Base-by-base conservation (phyloP, 176 grass and related monocot species). In the Secale cereale region DNA sequence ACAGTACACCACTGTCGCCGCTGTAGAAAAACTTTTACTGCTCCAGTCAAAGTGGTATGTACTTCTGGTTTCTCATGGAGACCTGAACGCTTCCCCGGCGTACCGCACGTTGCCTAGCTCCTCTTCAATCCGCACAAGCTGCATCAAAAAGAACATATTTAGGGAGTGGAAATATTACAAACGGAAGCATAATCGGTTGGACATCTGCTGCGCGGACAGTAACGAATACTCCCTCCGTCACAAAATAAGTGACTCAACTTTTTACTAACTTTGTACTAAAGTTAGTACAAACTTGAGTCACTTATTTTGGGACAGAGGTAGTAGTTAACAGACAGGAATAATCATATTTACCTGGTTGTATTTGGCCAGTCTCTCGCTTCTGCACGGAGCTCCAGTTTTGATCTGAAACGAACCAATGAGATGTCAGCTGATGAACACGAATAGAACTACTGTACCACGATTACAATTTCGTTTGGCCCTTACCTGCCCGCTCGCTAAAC, bases 401-500 rank as follows among this genome's bases (percentile, higher is more conserved):
- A 99, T 99, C 97, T 99, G 88, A 89, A 78, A 81, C 13, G 20
- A 7, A 83, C 7, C 81, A 87, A 43, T 45, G 3, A 48, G 22
- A 45, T 41, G 80, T 81, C 23, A 41, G 16, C 3, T 22, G 7
- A 43, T 13, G 85, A 81, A 76, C 19, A 37, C 46, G 7, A 2
- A 8, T 14, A 78, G 10, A 81, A 81, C 15, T 69, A 13, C 7
- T 52, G n/a, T 40, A 29, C 10, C 29, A 33, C 4, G 78, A 16
- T 27, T 56, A 76, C 6, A 2, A 61, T 32, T 70, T 80, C n/a
- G 35, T 20, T 26, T 76, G 26, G 23, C n/a, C 13, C 81, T 77
- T 92, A 82, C 97, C 97, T 99, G 97, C 19, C 93, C 97, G 87
- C 97, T 99, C 6, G 93, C 91, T 82, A 96, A 87, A 29, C 97